These are phyloP conservation scores for Tuber umbilicatum DNA, from an alignment of 495 filamentous ascomycete species.

Conservation along the genomic window DNA sequence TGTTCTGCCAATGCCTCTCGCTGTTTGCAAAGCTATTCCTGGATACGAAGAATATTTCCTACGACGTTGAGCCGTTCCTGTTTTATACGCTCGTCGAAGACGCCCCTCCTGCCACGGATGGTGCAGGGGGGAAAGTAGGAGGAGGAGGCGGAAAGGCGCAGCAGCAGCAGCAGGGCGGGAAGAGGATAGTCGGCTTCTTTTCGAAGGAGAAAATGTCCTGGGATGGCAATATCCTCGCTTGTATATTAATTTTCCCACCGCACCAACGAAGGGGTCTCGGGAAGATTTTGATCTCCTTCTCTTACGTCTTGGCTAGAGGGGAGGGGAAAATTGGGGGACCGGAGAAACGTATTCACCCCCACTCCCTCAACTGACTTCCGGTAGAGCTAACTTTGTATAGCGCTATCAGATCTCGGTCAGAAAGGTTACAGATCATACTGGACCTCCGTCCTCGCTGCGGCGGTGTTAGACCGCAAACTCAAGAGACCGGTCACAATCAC, in stretches of 20 bases:
- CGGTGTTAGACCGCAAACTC: constrained; percentile 18
- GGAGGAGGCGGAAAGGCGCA: constrained; percentile 5
- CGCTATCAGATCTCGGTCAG: constrained; percentile 36
- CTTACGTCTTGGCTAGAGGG: constrained; percentile 81
- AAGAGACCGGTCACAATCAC: constrained; percentile 22
- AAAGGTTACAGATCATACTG: constrained; percentile 38
- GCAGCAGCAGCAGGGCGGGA: neutral
- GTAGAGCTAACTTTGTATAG: constrained; percentile 7
- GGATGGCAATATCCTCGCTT: constrained; percentile 97
- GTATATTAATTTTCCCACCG: constrained; percentile 91
- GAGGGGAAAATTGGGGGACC: constrained; percentile 84
- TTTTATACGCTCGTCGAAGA: constrained; percentile 82
- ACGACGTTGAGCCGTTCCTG: constrained; percentile 87
- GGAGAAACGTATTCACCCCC: constrained; percentile 53
- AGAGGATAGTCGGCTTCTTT: constrained; percentile 84
- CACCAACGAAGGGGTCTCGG: constrained; percentile 88
- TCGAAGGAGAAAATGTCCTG: constrained; percentile 97
- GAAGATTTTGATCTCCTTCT: constrained; percentile 82
- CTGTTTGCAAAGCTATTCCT: constrained; percentile 98
- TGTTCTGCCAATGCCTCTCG: constrained; percentile 90
- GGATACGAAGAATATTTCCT: constrained; percentile 97
- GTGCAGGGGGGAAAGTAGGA: neutral
- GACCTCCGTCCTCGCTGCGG: constrained; percentile 22
- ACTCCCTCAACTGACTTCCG: neutral
- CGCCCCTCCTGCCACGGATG: constrained; percentile 43